Conservation (phyloP, 2,329 filamentous ascomycete species). For the Davidsoniella neocaledoniae region DNA sequence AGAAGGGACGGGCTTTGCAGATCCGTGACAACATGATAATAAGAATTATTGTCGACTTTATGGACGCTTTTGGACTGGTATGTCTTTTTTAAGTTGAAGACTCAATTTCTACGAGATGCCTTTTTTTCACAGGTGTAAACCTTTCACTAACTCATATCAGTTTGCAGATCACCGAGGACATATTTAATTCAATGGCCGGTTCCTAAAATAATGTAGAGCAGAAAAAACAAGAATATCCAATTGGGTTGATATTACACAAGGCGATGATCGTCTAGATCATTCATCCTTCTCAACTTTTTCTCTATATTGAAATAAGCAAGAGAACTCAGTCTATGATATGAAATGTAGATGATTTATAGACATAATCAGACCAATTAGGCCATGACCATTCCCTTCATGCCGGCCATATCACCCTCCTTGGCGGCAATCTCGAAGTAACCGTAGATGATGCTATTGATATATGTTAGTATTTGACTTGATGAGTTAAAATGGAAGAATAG, state of each 20-base stretch:
- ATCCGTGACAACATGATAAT: too few relatives aligned
- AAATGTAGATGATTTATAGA: constrained; percentile 1
- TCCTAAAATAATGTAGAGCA: too few relatives aligned
- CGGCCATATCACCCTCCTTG: constrained; percentile 89
- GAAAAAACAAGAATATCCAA: constrained; percentile 10
- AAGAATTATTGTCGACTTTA: too few relatives aligned
- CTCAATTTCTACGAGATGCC: too few relatives aligned
- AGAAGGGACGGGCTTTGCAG: too few relatives aligned
- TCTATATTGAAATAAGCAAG: neutral
- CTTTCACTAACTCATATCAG: too few relatives aligned
- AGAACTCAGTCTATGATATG: constrained; percentile 1
- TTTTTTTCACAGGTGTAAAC: too few relatives aligned
- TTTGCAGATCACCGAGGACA: too few relatives aligned
- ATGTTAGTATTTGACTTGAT: constrained; percentile 18
- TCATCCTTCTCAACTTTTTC: constrained; percentile 2
- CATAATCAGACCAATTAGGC: constrained; percentile 28
- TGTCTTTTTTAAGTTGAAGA: too few relatives aligned
- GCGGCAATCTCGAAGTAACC: constrained; percentile 99
- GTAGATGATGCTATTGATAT: constrained; percentile 68
- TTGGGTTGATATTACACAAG: constrained; percentile 10
- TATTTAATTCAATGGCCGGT: too few relatives aligned
- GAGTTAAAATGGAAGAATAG: neutral
- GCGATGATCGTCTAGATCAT: constrained; percentile 9
- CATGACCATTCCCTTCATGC: constrained; percentile 61
- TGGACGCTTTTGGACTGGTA: too few relatives aligned